A percentile compares a stretch with the other conserved stretches of the same genome.
Evolutionary conservation across 2,329 filamentous ascomycete species (phyloP).

Genomic region (Neonectria sp.): DNA sequence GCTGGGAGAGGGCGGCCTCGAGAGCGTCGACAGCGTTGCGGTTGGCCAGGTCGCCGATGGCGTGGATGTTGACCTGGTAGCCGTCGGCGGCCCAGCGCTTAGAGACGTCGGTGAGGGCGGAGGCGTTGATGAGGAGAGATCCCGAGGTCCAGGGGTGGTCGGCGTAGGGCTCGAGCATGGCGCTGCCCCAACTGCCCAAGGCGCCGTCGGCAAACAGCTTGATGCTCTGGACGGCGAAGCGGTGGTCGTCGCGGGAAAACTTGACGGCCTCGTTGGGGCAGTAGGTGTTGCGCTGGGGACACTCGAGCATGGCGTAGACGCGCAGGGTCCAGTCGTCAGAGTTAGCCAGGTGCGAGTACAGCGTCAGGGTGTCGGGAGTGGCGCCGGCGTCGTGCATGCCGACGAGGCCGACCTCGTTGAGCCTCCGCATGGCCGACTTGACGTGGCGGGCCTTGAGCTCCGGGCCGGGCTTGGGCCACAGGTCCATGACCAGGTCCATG

Average conservation of each 20-base stretch:
- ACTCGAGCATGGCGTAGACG: conserved; percentile 80
- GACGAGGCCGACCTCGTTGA: conserved; percentile 77
- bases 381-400: conserved; percentile 80
- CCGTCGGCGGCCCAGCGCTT: conserved; percentile 71
- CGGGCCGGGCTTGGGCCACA: conserved; percentile 70
- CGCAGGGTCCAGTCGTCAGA: conserved; percentile 70
- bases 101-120: conserved; percentile 68
- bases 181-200: conserved; percentile 79
- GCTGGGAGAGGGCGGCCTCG: conserved; percentile 66
- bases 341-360: conserved; percentile 68
- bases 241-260: conserved; percentile 61
- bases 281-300: conserved; percentile 74
- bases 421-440: conserved; percentile 71
- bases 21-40: conserved; percentile 76
- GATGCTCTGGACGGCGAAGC: conserved; percentile 72
- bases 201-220: conserved; percentile 82
- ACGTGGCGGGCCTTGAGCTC: conserved; percentile 70
- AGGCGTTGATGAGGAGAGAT: conserved; percentile 77
- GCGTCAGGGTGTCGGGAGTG: conserved; percentile 65
- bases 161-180: conserved; percentile 78
- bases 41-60: conserved; percentile 80
- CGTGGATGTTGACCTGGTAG: conserved; percentile 81
- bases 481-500: conserved; percentile 71
- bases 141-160: conserved; percentile 74
- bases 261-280: conserved; percentile 67